Evolutionary conservation across 2,329 filamentous ascomycete species (phyloP).

Genomic region (Cytospora piceicola): DNA sequence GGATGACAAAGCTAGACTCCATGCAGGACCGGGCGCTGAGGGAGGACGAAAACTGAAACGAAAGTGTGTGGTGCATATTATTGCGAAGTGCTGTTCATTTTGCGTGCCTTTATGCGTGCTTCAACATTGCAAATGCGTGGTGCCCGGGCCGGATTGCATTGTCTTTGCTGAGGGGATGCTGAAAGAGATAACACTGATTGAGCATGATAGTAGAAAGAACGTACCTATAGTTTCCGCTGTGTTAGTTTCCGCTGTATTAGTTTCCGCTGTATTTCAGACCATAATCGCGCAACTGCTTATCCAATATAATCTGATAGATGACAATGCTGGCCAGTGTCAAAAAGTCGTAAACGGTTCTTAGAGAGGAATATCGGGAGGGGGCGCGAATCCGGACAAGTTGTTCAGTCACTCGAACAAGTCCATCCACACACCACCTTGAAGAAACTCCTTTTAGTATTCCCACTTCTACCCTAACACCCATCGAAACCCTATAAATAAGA

Average conservation of each 20-base stretch:
- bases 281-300: neutral
- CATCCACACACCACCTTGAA: neutral
- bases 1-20: neutral
- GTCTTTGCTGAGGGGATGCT: neutral
- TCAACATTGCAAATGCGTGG: neutral
- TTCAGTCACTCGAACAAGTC: neutral
- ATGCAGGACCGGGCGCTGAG: neutral
- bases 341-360: neutral
- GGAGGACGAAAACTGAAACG: neutral
- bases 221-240: neutral
- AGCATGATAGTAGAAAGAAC: neutral
- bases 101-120: neutral
- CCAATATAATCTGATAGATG: neutral
- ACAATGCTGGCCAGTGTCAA: neutral
- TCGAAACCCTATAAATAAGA: neutral
- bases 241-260: no score
- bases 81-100: neutral
- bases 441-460: neutral
- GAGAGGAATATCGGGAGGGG: no score
- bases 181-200: neutral
- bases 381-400: neutral
- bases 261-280: neutral
- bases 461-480: neutral
- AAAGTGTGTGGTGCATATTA: neutral
- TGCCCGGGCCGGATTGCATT: neutral